Base-by-base conservation (phyloP, 2,329 filamentous ascomycete species). In the Ophiostoma sp. region DNA sequence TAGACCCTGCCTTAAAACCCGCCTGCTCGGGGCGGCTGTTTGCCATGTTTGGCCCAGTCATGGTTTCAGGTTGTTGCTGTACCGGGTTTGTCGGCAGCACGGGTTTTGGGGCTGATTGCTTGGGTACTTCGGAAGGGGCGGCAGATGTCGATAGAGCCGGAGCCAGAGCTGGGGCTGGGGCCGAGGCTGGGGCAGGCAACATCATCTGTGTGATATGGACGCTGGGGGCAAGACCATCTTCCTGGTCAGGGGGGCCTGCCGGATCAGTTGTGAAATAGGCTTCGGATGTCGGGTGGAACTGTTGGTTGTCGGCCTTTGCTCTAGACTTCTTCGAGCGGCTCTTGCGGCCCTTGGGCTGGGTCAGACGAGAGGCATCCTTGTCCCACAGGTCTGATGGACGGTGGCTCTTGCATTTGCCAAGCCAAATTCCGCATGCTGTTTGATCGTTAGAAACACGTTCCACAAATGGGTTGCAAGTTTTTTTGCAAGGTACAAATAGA, bases 351-450 rank as follows among this genome's bases (percentile, higher is more conserved):
- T 83, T 81, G 62, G 83, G 83, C 74, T 85, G 84, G 36, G 81
- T 82, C 1, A 86, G 78, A 44, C 84, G 81, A 39, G 83, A 81
- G 44, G 83, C 81, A 70, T 85, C 85, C 73, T 87, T 91, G 74
- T 90, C 90, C 94, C 94, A 99, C 74, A 90, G 89, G 72, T 94
- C 88, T 69, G 88, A 83, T 2, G 95, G 95, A 10, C 95, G 89
- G 82, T 96, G 95, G 33, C 82, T 85, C 76, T 91, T 93, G 79
- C 90, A 93, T 77, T 97, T 98, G 72, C 89, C 89, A 75, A 99
- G 89, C 93, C 93, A 99, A 60, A 99, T 88, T 23, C 95, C 95
- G 78, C 95, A 99, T 71, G 94, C 87, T 89, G 74, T 35, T 70
- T 31, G 13, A 48, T 68, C 69, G 70, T 68, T 71, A 71, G 69